Evolutionary conservation across 1,284 basidiomycete genomes (phyloP).

Genomic region (Microbotryum silenes-acaulis): DNA sequence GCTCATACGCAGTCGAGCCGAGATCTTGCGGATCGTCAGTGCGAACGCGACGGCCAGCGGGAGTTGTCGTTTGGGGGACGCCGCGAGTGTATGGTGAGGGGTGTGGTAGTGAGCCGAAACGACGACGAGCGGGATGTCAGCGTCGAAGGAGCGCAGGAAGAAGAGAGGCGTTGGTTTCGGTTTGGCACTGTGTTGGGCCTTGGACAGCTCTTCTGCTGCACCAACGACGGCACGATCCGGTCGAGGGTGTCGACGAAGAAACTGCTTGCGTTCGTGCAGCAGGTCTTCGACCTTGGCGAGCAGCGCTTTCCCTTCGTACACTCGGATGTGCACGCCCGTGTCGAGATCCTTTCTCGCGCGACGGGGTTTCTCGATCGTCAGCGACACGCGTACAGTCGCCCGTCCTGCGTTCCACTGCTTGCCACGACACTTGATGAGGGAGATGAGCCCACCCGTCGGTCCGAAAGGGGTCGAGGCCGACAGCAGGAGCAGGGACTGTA

Average conservation of each 20-base stretch:
- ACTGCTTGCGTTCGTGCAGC: neutral
- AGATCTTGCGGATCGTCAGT: slow-evolving; percentile 13
- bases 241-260: neutral
- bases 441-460: neutral
- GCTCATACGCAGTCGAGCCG: slow-evolving; percentile 2
- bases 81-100: slow-evolving; percentile 11
- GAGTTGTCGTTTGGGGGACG: slow-evolving; percentile 1
- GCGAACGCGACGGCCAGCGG: slow-evolving; percentile 26
- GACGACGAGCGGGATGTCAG: slow-evolving; percentile 16
- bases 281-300: neutral
- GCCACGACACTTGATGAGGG: neutral
- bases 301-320: slow-evolving; percentile 18
- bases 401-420: neutral
- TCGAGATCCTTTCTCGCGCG: neutral
- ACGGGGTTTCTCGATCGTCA: neutral
- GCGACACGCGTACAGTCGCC: neutral
- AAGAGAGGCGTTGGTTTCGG: slow-evolving; percentile 7
- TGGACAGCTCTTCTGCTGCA: neutral
- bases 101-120: slow-evolving; percentile 23
- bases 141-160: slow-evolving; percentile 10
- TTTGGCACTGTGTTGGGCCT: neutral
- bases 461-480: neutral
- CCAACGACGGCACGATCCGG: neutral
- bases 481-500: slow-evolving; percentile 9
- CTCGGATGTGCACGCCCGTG: slow-evolving; percentile 16